Conservation (phyloP, 345 rosid species). For the Salix koriyanagi region DNA sequence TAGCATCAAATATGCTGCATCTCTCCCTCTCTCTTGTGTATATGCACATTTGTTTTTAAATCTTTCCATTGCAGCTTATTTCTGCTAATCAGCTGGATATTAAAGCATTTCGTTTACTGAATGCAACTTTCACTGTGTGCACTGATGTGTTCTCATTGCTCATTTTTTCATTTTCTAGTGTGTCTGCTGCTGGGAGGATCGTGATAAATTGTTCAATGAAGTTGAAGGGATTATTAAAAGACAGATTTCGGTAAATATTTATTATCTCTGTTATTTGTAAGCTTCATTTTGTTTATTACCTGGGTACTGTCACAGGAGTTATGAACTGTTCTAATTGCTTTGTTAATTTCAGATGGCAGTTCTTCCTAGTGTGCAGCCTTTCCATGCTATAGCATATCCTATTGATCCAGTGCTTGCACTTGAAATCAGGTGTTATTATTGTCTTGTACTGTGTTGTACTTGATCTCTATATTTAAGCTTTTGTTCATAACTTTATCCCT, state of each 20-base stretch:
- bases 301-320: not conserved
- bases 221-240: conserved; percentile 85
- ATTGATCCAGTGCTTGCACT: conserved; percentile 92
- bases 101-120: not conserved
- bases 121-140: not conserved
- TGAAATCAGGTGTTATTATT: conserved; percentile 67
- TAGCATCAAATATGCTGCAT: not conserved
- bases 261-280: not conserved
- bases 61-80: not conserved
- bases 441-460: not conserved
- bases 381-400: conserved; percentile 98
- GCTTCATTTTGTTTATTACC: not conserved
- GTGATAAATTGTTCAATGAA: conserved; percentile 71
- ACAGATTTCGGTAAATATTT: conserved; percentile 65
- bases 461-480: not conserved
- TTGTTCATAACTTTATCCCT: conserved; percentile 1
- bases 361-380: conserved; percentile 97
- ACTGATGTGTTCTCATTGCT: not conserved
- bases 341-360: conserved; percentile 60
- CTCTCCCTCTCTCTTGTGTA: not conserved
- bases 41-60: not conserved
- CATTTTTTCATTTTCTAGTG: conserved; percentile 39
- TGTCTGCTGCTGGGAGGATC: conserved; percentile 92
- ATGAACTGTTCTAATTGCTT: not conserved
- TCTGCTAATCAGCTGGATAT: not conserved